These are phyloP conservation scores for Xylariaceae sp. DNA, from an alignment of 2,329 filamentous ascomycete genomes.

Conservation along the genomic window DNA sequence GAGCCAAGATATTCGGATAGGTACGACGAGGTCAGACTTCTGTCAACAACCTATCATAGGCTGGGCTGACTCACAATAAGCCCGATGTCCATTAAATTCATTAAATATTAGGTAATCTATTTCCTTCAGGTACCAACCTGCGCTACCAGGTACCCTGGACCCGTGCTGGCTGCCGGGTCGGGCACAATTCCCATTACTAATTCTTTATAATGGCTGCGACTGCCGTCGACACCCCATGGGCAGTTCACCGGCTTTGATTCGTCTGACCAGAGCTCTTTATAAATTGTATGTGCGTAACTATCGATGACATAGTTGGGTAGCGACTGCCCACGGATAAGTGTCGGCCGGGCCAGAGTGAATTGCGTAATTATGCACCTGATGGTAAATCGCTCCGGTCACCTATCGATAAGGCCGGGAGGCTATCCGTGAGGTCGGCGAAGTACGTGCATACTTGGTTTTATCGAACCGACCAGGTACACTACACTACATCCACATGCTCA, in stretches of 20 bases:
- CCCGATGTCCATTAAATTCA: conserved; percentile 7
- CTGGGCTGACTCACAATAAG: conserved; percentile 8
- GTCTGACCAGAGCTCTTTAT: background rate
- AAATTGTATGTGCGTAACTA: conserved; percentile 1
- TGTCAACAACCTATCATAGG: background rate
- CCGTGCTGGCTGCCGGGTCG: background rate
- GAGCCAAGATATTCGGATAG: background rate
- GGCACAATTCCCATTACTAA: background rate
- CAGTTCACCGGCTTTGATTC: background rate
- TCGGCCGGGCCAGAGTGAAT: conserved; percentile 1
- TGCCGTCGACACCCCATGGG: background rate
- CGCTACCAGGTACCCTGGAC: background rate
- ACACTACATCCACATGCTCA: too few species aligned
- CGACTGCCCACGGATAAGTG: too few species aligned
- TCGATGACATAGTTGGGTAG: too few species aligned
- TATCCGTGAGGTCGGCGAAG: too few species aligned
- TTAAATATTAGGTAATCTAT: background rate
- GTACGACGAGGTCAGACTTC: conserved; percentile 4
- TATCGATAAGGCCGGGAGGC: conserved; percentile 1
- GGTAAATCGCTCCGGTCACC: background rate
- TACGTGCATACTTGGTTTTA: too few species aligned
- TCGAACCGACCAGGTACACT: too few species aligned
- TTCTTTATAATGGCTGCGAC: background rate
- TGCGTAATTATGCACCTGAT: background rate
- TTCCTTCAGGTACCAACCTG: too few species aligned